phyloP scores from a whole-genome alignment of 768 basidiomycete genomes.

The Leccinellum albellum region DNA sequence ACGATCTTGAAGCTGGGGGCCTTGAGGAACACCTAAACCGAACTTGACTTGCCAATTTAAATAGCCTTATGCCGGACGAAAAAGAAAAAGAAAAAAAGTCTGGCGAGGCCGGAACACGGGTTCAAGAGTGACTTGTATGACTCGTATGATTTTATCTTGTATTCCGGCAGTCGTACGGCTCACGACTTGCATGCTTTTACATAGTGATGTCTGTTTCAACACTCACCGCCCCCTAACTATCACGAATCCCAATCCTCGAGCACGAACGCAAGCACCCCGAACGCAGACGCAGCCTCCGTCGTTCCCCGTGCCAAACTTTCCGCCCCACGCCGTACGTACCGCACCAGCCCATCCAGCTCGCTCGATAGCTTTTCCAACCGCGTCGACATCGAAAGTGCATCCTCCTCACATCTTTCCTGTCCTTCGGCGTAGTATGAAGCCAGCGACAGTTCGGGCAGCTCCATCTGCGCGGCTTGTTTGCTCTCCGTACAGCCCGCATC shows the following conservation, averaged over 20 bases:
- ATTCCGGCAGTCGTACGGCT: background rate
- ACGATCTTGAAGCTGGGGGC: no score
- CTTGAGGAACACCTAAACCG: no score
- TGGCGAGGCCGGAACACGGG: no score
- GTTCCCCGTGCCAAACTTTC: constrained; percentile 64
- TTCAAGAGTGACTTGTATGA: no score
- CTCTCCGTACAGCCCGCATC: background rate
- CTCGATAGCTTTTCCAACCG: constrained; percentile 62
- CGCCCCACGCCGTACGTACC: constrained; percentile 60
- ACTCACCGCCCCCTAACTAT: background rate
- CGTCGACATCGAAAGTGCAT: constrained; percentile 32
- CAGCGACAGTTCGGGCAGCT: constrained; percentile 32
- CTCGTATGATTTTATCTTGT: no score
- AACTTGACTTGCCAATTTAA: no score
- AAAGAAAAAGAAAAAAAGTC: no score
- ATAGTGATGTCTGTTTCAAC: background rate
- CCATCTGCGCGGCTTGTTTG: constrained; percentile 17
- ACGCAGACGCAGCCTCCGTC: constrained; percentile 58
- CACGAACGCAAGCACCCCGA: constrained; percentile 69
- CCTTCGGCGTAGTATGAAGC: background rate
- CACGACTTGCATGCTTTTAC: background rate
- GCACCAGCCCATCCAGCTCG: constrained; percentile 69
- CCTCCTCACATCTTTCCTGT: constrained; percentile 38
- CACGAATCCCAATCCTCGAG: constrained; percentile 69
- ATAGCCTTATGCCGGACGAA: no score